A percentile compares a stretch with the other conserved stretches of the same genome.
phyloP scores from a whole-genome alignment of 163 green algal species.

The Chlorella variabilis region DNA sequence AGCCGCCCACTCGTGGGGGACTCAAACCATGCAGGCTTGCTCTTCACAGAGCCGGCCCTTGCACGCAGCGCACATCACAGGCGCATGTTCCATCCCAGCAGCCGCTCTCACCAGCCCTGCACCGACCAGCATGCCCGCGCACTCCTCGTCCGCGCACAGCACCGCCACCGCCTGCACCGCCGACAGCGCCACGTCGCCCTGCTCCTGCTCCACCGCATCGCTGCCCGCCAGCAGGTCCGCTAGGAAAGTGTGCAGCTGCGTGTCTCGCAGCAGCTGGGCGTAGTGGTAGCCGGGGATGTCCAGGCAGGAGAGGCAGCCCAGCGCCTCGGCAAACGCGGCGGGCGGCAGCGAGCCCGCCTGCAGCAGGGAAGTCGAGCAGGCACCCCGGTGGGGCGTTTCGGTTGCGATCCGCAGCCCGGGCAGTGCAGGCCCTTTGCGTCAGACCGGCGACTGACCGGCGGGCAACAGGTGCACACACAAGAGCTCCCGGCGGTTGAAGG shows the following conservation, averaged over 20 bases:
- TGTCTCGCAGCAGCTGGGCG: constrained; percentile 59
- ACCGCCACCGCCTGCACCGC: constrained; percentile 79
- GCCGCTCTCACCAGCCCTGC: constrained; percentile 71
- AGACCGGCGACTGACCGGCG: too few relatives aligned
- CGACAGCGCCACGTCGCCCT: constrained; percentile 69
- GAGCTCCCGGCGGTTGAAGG: neutral
- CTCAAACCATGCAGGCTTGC: too few relatives aligned
- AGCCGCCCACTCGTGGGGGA: too few relatives aligned
- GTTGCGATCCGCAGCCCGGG: neutral
- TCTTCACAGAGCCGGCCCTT: too few relatives aligned
- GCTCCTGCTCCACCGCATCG: constrained; percentile 60
- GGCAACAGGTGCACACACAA: too few relatives aligned
- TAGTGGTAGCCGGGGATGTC: constrained; percentile 79
- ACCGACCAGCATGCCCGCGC: constrained; percentile 60
- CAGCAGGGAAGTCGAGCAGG: neutral
- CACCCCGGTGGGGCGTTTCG: too few relatives aligned
- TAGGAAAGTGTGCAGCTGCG: constrained; percentile 75
- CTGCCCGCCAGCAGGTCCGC: constrained; percentile 57
- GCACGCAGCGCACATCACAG: too few relatives aligned
- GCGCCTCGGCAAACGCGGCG: constrained; percentile 78
- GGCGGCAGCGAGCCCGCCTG: constrained; percentile 64
- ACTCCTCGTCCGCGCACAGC: constrained; percentile 69
- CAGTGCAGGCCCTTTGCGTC: too few relatives aligned
- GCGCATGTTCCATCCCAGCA: too few relatives aligned
- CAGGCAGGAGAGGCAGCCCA: constrained; percentile 82